Base-by-base conservation (phyloP, 2,329 filamentous ascomycete genomes). In the Ascochyta lentis region DNA sequence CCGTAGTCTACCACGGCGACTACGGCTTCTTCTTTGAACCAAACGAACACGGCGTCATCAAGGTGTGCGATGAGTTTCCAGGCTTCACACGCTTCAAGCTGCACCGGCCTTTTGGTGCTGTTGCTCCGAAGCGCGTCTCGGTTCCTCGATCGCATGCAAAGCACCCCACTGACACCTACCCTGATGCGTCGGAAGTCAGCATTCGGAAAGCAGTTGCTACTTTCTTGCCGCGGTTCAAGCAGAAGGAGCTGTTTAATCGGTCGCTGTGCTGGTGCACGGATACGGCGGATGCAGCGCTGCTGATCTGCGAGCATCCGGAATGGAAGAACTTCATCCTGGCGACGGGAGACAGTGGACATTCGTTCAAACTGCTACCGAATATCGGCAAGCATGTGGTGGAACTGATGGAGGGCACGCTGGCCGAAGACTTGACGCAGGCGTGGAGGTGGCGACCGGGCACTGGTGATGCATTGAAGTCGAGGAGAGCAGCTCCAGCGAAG, bases 201-300 rank as follows among this genome's bases (percentile, higher is more conserved):
- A 64, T 73, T n/a, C 46, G 56, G 15, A 73, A 69, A 37, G 69
- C 76, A 1, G 59, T 76, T 33, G 70, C 75, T 7, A 67, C 60
- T 1, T 83, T 85, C 49, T 64, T 86, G 16, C 74, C 76, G 0
- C 53, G 59, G 7, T 77, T 80, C 48, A 70, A 70, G 3, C 61
- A 69, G n/a, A 78, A 76, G 56, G 58, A 69, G 8, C 67, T 78
- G 1, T 78, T 80, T 46, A 78, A 78, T 47, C 78, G 76, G 63
- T 72, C 79, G 6, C 58, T 83, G 6, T 83, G 80, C 72, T 88
- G 85, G 84, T 86, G 88, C 67, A 83, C 83, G 41, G 82, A 85
- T 49, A 86, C 84, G 2, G 83, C 84, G 1, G 84, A 83, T 45
- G 84, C 88, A 66, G 84, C 88, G 63, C 84, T 86, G 59, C 76